These are phyloP conservation scores for Paramecium tetraurelia DNA, from an alignment of 73 alveolate species.

Conservation along the genomic window DNA sequence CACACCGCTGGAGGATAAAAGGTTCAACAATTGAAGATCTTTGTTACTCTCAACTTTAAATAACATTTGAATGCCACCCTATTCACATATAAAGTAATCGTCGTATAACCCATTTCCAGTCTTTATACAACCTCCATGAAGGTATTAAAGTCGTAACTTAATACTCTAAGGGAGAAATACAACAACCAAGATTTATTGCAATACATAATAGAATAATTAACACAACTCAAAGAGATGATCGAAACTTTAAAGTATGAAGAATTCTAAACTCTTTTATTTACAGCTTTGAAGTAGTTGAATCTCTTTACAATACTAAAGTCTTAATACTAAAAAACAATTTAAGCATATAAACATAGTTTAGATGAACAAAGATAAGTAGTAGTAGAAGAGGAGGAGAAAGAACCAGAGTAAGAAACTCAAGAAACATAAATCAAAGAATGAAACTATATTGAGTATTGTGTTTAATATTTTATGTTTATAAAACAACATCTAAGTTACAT, in stretches of 20 bases:
- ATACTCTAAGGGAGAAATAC: not conserved
- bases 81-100: not conserved
- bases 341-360: not conserved
- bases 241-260: not conserved
- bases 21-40: not conserved
- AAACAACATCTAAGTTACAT: not conserved
- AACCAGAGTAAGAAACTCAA: not conserved
- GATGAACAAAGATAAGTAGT: not conserved
- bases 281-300: not conserved
- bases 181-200: not conserved
- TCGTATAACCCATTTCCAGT: not conserved
- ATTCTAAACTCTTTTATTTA: not conserved
- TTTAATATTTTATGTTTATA: not conserved
- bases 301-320: not conserved
- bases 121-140: not conserved
- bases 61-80: not conserved
- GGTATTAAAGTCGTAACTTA: not conserved
- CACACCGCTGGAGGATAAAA: not conserved
- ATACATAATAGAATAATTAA: not conserved
- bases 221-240: not conserved
- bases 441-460: not conserved
- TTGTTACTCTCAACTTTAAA: not conserved
- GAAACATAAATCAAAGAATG: not conserved
- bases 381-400: not conserved
- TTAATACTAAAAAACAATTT: not conserved